Base-by-base conservation (phyloP, 2,329 filamentous ascomycete genomes). In the Aspergillus costaricaensis region DNA sequence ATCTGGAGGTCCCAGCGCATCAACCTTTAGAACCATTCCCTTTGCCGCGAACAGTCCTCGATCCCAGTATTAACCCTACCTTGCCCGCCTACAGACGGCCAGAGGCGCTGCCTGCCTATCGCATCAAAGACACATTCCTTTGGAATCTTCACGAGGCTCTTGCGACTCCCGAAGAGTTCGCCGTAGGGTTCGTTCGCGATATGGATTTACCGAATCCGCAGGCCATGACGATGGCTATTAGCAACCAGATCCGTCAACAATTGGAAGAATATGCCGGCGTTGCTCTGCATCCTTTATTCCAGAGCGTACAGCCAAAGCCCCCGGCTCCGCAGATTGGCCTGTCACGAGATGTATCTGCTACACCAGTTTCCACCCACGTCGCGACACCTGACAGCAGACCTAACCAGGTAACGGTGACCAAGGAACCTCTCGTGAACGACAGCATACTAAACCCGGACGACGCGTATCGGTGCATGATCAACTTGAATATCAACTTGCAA, bases 121-220 rank as follows among this genome's bases (percentile, higher is more conserved):
- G 95, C 64, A 82, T 99, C 59, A 92, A 96, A 70, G 95, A 99
- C 70, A 90, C 91, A n/a, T 98, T 99, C 70, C 80, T 97, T 55
- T 99, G 95, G 95, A 99, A 99, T 70, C 83, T 99, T 14, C 94
- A 98, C 77, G 95, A 99, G 79, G 91, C 91, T 0, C 82, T 97
- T 60, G 91, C 93, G 55, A 99, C 95, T 0, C 96, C 95, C 0
- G 95, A 99, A 72, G 91, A 96, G 72, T 99, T 98, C 74, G 95
- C 95, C n/a, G 86, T 90, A 68, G 88, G 85, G 1, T 87, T 98
- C 66, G 93, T 96, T 1, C 91, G 96, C 65, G 95, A 99, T 73
- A 84, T 99, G 44, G 95, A 99, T 74, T 85, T 99, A 44, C 94
- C 94, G 4, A 89, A 91, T 62, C 85, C 89, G 55, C 83, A 83